These are phyloP conservation scores for Yamadazyma jaroonii DNA, from an alignment of 1,139 yeast species.

Conservation along the genomic window DNA sequence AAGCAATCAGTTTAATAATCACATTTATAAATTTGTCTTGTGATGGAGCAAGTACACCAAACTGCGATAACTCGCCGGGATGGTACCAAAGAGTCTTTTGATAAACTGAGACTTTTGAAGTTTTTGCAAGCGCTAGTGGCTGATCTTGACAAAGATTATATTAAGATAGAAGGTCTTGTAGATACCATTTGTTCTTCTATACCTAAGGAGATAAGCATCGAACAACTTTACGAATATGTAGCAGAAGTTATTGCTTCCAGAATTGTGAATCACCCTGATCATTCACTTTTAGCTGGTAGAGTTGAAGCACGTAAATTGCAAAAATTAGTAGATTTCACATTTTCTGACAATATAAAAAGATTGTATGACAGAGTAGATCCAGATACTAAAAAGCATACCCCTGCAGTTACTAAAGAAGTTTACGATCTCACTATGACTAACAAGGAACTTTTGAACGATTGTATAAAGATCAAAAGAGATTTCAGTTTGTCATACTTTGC, in stretches of 20 bases:
- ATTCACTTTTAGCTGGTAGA: conserved; percentile 47
- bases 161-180: conserved; percentile 22
- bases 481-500: conserved; percentile 49
- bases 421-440: conserved; percentile 30
- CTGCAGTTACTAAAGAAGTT: conserved; percentile 17
- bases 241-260: conserved; percentile 47
- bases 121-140: conserved; percentile 17
- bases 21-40: too few relatives aligned
- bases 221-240: conserved; percentile 35
- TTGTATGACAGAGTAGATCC: conserved; percentile 19
- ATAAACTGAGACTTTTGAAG: conserved; percentile 10
- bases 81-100: conserved; percentile 3
- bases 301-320: conserved; percentile 36
- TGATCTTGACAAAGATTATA: conserved; percentile 19
- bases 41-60: background rate
- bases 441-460: conserved; percentile 30
- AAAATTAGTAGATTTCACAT: conserved; percentile 20
- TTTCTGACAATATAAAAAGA: conserved; percentile 31
- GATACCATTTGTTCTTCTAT: conserved; percentile 24
- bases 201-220: conserved; percentile 29
- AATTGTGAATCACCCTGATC: conserved; percentile 46
- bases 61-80: background rate
- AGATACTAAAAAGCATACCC: conserved; percentile 9
- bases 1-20: too few relatives aligned
- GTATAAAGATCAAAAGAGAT: conserved; percentile 39